Conservation (phyloP, 1,139 yeast species). For the Candida sanyaensis region DNA sequence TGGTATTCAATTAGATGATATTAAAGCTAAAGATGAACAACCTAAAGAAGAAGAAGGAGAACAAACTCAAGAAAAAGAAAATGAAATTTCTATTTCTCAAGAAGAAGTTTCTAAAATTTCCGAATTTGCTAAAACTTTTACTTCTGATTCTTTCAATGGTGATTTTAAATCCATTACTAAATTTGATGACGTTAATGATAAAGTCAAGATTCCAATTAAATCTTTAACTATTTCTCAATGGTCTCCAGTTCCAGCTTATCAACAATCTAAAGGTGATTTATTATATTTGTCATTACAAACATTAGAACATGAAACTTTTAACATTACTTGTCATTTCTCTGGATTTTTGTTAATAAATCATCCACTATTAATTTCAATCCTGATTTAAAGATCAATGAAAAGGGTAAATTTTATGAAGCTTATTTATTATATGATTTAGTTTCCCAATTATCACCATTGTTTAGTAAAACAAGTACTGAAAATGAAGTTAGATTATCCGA, state of each 20-base stretch:
- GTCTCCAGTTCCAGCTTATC: slow-evolving; percentile 81
- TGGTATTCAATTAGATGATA: slow-evolving; percentile 28
- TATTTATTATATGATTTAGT: slow-evolving; percentile 58
- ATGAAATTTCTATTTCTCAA: slow-evolving; percentile 16
- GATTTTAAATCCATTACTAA: slow-evolving; percentile 13
- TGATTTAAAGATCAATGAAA: slow-evolving; percentile 43
- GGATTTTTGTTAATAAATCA: slow-evolving; percentile 81
- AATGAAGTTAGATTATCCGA: slow-evolving; percentile 44
- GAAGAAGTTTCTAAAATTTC: slow-evolving; percentile 22
- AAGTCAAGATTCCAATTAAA: slow-evolving; percentile 45
- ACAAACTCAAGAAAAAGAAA: slow-evolving; percentile 15
- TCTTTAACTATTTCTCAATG: slow-evolving; percentile 73
- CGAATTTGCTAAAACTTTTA: slow-evolving; percentile 17
- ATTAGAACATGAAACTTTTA: slow-evolving; percentile 75
- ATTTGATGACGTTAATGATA: slow-evolving; percentile 24
- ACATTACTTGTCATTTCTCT: slow-evolving; percentile 72
- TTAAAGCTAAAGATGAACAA: slow-evolving; percentile 16
- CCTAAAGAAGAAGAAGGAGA: slow-evolving; percentile 11
- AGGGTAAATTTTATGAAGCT: slow-evolving; percentile 34
- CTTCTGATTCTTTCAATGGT: slow-evolving; percentile 11
- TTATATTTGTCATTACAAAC: slow-evolving; percentile 75
- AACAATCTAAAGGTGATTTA: slow-evolving; percentile 70
- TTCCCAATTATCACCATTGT: slow-evolving; percentile 54
- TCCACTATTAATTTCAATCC: slow-evolving; percentile 75
- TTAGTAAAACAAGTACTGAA: slow-evolving; percentile 39